These are phyloP conservation scores for Chaetomiaceae sp. DNA, from an alignment of 2,329 filamentous ascomycete genomes.

Conservation along the genomic window DNA sequence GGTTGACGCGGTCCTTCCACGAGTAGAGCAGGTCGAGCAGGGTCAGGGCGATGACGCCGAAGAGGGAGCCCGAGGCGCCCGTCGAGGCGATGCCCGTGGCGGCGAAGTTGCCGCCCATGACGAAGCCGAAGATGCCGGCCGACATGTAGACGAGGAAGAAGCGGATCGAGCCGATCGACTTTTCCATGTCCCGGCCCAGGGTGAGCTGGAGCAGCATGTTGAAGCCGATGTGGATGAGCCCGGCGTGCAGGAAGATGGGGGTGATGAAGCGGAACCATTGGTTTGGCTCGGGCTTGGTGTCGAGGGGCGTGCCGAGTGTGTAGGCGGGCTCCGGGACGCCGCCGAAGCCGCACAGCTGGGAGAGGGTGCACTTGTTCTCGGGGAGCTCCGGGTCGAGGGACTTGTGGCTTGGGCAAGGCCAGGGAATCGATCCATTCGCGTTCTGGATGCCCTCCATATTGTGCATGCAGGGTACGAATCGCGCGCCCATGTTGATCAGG, in stretches of 20 bases:
- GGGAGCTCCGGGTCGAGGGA: slow-evolving; percentile 46
- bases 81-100: slow-evolving; percentile 75
- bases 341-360: slow-evolving; percentile 77
- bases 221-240: slow-evolving; percentile 91
- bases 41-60: slow-evolving; percentile 84
- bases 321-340: slow-evolving; percentile 66
- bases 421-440: slow-evolving; percentile 46
- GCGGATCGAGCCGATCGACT: slow-evolving; percentile 79
- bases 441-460: slow-evolving; percentile 64
- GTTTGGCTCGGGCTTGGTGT: slow-evolving; percentile 63
- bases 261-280: slow-evolving; percentile 97
- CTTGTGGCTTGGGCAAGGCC: slow-evolving; percentile 80
- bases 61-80: slow-evolving; percentile 84
- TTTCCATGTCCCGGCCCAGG: slow-evolving; percentile 88
- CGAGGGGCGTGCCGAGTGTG: slow-evolving; percentile 40
- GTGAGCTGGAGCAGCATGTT: slow-evolving; percentile 90
- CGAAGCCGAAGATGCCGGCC: slow-evolving; percentile 91
- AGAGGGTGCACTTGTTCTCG: slow-evolving; percentile 64
- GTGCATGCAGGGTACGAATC: slow-evolving; percentile 94
- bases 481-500: slow-evolving; percentile 93
- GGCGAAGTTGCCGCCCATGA: slow-evolving; percentile 91
- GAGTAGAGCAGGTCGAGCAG: slow-evolving; percentile 90
- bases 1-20: slow-evolving; percentile 74
- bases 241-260: slow-evolving; percentile 93
- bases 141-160: slow-evolving; percentile 88